A percentile compares a stretch with the other conserved stretches of the same genome.
Evolutionary conservation across 2,329 filamentous ascomycete species (phyloP).

Genomic region (Aspergillus quadricinctus): DNA sequence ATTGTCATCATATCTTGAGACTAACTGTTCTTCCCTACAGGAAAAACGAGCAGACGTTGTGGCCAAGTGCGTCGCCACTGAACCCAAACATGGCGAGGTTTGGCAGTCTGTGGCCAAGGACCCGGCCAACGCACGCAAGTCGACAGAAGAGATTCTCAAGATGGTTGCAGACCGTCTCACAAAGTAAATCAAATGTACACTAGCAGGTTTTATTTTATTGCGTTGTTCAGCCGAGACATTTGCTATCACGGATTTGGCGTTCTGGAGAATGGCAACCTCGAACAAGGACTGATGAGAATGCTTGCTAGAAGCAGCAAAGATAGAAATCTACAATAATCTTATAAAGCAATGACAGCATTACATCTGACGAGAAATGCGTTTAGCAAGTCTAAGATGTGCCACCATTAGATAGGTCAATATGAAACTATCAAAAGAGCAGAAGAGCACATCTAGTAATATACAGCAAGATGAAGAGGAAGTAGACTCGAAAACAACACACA

Average conservation of each 20-base stretch:
- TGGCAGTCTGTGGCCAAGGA: slow-evolving; percentile 88
- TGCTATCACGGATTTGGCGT: slow-evolving; percentile 2
- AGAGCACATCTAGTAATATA: not conserved
- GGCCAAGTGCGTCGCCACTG: slow-evolving; percentile 72
- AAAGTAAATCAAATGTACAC: slow-evolving; percentile 4
- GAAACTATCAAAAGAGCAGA: not conserved
- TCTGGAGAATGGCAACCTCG: not conserved
- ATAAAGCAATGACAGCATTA: not conserved
- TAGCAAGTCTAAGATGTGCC: not conserved
- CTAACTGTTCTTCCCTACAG: slow-evolving; percentile 20
- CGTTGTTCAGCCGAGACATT: not conserved
- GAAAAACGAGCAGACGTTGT: slow-evolving; percentile 87
- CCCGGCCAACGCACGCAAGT: slow-evolving; percentile 71
- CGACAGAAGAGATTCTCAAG: slow-evolving; percentile 76
- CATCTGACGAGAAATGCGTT: not conserved
- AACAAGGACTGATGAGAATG: not conserved
- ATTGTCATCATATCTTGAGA: not conserved
- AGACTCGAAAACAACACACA: not conserved
- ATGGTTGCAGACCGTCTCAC: slow-evolving; percentile 57
- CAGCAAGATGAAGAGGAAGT: not conserved
- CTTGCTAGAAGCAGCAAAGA: not conserved
- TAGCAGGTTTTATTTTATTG: not conserved
- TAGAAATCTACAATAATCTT: not conserved
- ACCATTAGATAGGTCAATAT: no score
- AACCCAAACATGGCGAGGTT: slow-evolving; percentile 86